Conservation (phyloP, 306 rosid genomes). For the Dryas drummondii region DNA sequence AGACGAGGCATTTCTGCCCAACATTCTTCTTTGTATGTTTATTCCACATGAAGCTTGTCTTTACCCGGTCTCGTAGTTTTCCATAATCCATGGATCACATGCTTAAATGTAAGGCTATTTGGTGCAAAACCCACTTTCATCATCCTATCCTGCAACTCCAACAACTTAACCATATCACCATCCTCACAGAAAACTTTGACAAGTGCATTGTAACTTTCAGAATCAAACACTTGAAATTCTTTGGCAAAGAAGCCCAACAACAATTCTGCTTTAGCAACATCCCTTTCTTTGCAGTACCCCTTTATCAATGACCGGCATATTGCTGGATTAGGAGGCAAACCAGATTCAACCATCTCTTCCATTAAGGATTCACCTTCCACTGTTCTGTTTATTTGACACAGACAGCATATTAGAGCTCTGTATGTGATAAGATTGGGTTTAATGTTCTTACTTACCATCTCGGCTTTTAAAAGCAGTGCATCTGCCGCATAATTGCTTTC, state of each 20-base stretch:
- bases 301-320: slow-evolving; percentile 51
- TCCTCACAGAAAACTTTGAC: slow-evolving; percentile 47
- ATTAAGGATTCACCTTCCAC: slow-evolving; percentile 55
- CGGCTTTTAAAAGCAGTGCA: slow-evolving; percentile 52
- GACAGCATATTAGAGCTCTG: slow-evolving; percentile 48
- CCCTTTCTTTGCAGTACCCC: slow-evolving; percentile 62
- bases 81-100: slow-evolving; percentile 66
- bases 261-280: slow-evolving; percentile 59
- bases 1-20: background rate
- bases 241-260: slow-evolving; percentile 53
- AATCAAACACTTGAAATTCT: slow-evolving; percentile 59
- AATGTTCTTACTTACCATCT: slow-evolving; percentile 39
- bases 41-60: slow-evolving; percentile 11
- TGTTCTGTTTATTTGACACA: slow-evolving; percentile 50
- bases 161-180: slow-evolving; percentile 54
- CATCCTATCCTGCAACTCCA: slow-evolving; percentile 74
- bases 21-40: background rate
- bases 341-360: slow-evolving; percentile 62
- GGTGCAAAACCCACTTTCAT: slow-evolving; percentile 66
- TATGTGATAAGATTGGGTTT: slow-evolving; percentile 47
- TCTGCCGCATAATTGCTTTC: slow-evolving; percentile 42
- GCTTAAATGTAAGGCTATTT: slow-evolving; percentile 60
- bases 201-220: slow-evolving; percentile 68
- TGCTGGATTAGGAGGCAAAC: slow-evolving; percentile 50
- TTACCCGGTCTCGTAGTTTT: slow-evolving; percentile 34